These are phyloP conservation scores for Solanum sejunctum DNA, from an alignment of 257 asterid genomes.

Conservation along the genomic window DNA sequence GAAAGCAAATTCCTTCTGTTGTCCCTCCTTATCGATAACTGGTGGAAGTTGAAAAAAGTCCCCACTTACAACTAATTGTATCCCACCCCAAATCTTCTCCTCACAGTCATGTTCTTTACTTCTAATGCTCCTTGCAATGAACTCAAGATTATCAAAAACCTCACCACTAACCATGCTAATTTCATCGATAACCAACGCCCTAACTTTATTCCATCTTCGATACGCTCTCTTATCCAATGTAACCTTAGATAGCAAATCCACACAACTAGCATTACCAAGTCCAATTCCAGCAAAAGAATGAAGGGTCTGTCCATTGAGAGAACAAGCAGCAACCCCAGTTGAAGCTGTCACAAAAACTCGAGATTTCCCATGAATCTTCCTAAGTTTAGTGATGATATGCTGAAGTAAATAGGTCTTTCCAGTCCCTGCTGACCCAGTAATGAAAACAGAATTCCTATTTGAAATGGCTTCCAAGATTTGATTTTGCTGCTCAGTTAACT, in stretches of 20 bases:
- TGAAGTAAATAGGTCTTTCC: constrained; percentile 54
- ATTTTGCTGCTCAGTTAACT: constrained; percentile 55
- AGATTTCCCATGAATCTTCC: constrained; percentile 35
- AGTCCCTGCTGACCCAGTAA: constrained; percentile 78
- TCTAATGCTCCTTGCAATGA: constrained; percentile 33
- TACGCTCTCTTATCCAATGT: constrained; percentile 19
- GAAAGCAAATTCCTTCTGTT: constrained; percentile 33
- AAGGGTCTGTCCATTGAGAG: constrained; percentile 44
- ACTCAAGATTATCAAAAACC: constrained; percentile 37
- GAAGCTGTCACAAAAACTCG: constrained; percentile 62
- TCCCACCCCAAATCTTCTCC: constrained; percentile 55
- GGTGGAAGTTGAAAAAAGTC: constrained; percentile 79
- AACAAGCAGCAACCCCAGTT: constrained; percentile 64
- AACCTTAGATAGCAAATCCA: constrained; percentile 28
- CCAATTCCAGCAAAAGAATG: constrained; percentile 56
- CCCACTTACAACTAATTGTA: constrained; percentile 69
- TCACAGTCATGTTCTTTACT: not conserved
- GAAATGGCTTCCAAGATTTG: constrained; percentile 39
- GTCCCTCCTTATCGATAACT: constrained; percentile 5
- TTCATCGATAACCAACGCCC: constrained; percentile 57
- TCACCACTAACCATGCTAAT: constrained; percentile 53
- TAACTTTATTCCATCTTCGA: constrained; percentile 46
- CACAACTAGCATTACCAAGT: constrained; percentile 15
- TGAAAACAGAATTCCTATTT: constrained; percentile 42
- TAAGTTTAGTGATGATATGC: constrained; percentile 30